Evolutionary conservation across 495 filamentous ascomycete genomes (phyloP), one percentile per base, ranked within the genome.

Genomic region (Xylaria sp.): DNA sequence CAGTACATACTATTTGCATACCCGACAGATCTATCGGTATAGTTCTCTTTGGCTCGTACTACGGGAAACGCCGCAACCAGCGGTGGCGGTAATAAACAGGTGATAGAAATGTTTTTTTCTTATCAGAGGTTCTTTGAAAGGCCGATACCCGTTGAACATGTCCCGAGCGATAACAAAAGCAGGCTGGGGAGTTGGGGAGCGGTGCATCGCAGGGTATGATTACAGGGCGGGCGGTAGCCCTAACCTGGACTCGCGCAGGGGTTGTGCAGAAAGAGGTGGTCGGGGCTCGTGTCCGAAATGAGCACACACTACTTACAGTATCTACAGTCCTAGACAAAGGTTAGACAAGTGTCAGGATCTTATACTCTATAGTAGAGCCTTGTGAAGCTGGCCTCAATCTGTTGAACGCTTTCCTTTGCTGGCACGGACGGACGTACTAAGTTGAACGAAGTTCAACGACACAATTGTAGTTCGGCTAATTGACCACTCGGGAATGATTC

Each of bases 141-240:
- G 3, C 55, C 19, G 5, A 4, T 58, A 37, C 31, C 14, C 2
- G 44, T 37, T 9, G 62, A 24, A 31, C 24, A 31, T 55, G 17
- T 67, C 64, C 21, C 64, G 35, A 41, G 31, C 48, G 64, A 67
- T 67, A 53, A n/a, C 15, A 53, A 31, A 66, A 55, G 64, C 64
- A 67, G 64, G 48, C 21, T 55, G 62, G 31, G 48, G 40, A 24
- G 31, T 37, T 1, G 61, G 31, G 64, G 35, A 35, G 46, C 24
- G 33, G 64, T 67, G 19, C 64, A 67, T n/a, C 26, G 64, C 48
- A 53, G 63, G 64, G 64, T 67, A 40, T 33, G 31, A 67, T 67
- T 67, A 53, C 61, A 63, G 58, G 58, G 41, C 21, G 14, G 9
- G 21, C 29, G n/a, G n/a, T n/a, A 19, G 26, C 15, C 15, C 21